Evolutionary conservation across 805 yeast species (phyloP).

Genomic region (Candida boidinii): DNA sequence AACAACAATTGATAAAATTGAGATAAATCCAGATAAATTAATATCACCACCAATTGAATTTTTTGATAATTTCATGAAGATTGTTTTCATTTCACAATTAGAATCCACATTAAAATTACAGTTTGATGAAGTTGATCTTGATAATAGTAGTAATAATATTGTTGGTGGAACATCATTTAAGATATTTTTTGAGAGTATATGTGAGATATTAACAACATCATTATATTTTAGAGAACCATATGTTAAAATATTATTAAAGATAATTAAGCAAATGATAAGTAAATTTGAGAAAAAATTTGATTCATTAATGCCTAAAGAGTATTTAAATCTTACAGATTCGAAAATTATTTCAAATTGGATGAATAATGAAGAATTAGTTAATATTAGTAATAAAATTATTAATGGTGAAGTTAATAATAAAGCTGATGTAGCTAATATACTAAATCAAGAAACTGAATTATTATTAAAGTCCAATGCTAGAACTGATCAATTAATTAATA

Average conservation of each 20-base stretch:
- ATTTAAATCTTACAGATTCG: slow-evolving; percentile 3
- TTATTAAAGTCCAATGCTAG: not conserved
- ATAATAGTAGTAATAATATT: slow-evolving; percentile 13
- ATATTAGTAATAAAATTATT: slow-evolving; percentile 25
- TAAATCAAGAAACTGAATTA: slow-evolving; percentile 5
- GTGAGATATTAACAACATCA: slow-evolving; percentile 53
- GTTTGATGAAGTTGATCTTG: slow-evolving; percentile 39
- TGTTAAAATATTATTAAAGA: slow-evolving; percentile 33
- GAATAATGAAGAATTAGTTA: slow-evolving; percentile 21
- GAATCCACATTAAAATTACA: slow-evolving; percentile 44
- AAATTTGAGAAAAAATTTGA: slow-evolving; percentile 25
- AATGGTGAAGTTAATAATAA: slow-evolving; percentile 8
- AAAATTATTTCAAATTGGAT: slow-evolving; percentile 25
- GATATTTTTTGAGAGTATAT: slow-evolving; percentile 35
- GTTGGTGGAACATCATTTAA: slow-evolving; percentile 34
- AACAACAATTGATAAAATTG: too few relatives aligned
- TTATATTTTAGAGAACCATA: slow-evolving; percentile 49
- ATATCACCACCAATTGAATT: slow-evolving; percentile 40
- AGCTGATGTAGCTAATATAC: slow-evolving; percentile 17
- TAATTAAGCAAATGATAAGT: slow-evolving; percentile 31
- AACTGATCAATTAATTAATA: too few relatives aligned
- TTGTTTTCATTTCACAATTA: slow-evolving; percentile 55
- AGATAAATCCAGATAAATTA: too few relatives aligned
- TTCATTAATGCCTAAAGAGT: slow-evolving; percentile 13
- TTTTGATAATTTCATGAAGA: slow-evolving; percentile 56